A percentile compares a stretch with the other conserved stretches of the same genome.
Conservation (phyloP, 148 eudicot species). For the Bassia scoparia region DNA sequence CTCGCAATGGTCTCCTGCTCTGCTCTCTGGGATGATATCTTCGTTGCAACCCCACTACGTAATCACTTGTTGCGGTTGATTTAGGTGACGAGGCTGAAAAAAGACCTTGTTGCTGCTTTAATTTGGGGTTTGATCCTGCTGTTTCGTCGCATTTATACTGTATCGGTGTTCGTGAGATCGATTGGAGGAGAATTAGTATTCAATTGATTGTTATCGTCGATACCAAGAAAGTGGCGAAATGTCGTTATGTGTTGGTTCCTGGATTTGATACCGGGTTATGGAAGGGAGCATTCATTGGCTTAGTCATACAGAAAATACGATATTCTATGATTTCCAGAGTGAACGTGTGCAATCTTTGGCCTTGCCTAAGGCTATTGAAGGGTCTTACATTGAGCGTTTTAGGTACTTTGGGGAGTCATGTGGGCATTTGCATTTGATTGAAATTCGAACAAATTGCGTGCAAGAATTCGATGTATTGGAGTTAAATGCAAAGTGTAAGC, state of each 20-base stretch:
- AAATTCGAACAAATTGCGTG: constrained; percentile 29
- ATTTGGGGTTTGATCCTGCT: constrained; percentile 46
- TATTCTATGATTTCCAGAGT: constrained; percentile 30
- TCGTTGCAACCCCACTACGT: constrained; percentile 42
- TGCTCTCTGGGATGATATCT: constrained; percentile 11
- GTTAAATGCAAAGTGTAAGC: constrained; percentile 20
- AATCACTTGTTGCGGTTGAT: constrained; percentile 10
- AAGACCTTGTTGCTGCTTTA: neutral
- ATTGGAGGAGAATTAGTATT: neutral
- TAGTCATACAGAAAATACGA: constrained; percentile 25
- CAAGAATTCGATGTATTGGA: constrained; percentile 40
- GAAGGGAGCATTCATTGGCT: constrained; percentile 51
- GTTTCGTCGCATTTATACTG: constrained; percentile 29
- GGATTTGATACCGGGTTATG: constrained; percentile 60
- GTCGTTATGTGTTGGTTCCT: constrained; percentile 24
- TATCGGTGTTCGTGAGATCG: constrained; percentile 17
- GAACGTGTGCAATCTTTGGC: constrained; percentile 23
- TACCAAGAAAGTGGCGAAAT: constrained; percentile 28
- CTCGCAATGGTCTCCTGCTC: constrained; percentile 48
- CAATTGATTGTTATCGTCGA: constrained; percentile 34
- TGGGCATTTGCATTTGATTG: constrained; percentile 47
- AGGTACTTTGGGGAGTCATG: constrained; percentile 49
- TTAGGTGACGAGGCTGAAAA: neutral
- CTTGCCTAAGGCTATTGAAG: constrained; percentile 23
- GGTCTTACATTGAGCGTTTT: constrained; percentile 28